These are phyloP conservation scores for Mucor plumbeus DNA, from an alignment of 371 early-diverging fungal species.

Conservation along the genomic window DNA sequence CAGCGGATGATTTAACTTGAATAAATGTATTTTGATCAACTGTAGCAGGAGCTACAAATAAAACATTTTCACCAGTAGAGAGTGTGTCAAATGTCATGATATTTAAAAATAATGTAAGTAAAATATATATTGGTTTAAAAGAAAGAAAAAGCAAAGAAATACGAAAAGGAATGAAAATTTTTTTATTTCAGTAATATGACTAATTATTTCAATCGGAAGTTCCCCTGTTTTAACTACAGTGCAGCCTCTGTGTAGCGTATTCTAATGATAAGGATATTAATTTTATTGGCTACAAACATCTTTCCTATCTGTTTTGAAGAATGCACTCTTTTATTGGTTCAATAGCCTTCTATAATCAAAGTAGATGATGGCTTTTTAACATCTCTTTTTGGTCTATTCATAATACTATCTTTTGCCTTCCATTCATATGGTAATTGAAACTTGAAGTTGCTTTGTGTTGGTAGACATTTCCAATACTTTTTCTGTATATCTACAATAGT, in stretches of 20 bases:
- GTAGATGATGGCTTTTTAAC: slow-evolving; percentile 34
- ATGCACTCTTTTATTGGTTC: slow-evolving; percentile 6
- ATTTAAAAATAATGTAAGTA: not conserved
- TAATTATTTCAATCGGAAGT: not conserved
- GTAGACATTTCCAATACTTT: slow-evolving; percentile 57
- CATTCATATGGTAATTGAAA: slow-evolving; percentile 60
- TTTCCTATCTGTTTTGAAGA: not conserved
- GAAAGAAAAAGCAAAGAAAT: slow-evolving; percentile 1
- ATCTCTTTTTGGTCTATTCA: slow-evolving; percentile 54
- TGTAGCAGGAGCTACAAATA: slow-evolving; percentile 46
- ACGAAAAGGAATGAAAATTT: not conserved
- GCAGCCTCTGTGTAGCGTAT: not conserved
- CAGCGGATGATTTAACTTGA: slow-evolving; percentile 30
- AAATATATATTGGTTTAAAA: not conserved
- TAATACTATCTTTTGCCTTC: slow-evolving; percentile 58
- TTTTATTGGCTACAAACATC: slow-evolving; percentile 5
- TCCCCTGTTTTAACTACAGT: too few relatives aligned
- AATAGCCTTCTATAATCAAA: slow-evolving; percentile 40
- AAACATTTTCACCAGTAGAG: slow-evolving; percentile 32
- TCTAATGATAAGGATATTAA: not conserved
- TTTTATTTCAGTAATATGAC: not conserved
- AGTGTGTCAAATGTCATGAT: slow-evolving; percentile 16
- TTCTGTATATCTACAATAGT: slow-evolving; percentile 53
- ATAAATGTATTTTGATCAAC: slow-evolving; percentile 40
- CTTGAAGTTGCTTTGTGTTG: slow-evolving; percentile 46